Base-by-base conservation (phyloP, 768 basidiomycete species). In the Naganishia friedmannii region DNA sequence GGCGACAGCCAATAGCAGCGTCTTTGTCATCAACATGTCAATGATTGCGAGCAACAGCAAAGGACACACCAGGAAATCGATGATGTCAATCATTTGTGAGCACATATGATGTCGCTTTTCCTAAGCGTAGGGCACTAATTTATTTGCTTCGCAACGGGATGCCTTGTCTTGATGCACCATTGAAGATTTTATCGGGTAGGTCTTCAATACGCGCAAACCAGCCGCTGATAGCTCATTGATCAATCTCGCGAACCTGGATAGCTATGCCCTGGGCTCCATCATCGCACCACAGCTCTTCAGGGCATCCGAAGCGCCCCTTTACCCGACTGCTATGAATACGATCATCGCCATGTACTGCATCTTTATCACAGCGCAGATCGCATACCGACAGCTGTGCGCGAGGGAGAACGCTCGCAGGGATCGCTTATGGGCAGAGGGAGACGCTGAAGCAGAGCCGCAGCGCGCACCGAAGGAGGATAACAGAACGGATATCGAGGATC, bases 381-480 rank as follows among this genome's bases (percentile, higher is more conserved):
- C 51, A 19, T 75, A 74, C 70, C 70, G 65, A 21, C 66, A 72
- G 29, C 37, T 75, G 2, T 73, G 73, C 57, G 70, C 69, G 32
- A 57, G 60, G 55, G 76, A 77, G 60, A 77, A 77, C 66, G 31
- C 51, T 19, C 70, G 74, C 26, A 68, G 76, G 29, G 76, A 77
- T 54, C 48, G 57, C 8, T 65, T 77, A 53, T 74, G 74, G 0
- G 70, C 73, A 26, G 73, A 70, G 26, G 76, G 76, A 12, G 55
- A 65, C 54, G 74, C 71, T 28, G 72, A 56, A 48, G 76, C 74
- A 3, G 45, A 70, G 4, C 68, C 73, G 21, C 32, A 72, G 26
- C 70, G 66, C 0, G 74, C 72, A 0, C 19, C 70, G 3, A 39
- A 45, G 19, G 73, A 74, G 26, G 68, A 73, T 66, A 77, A 75